Conservation (phyloP, 352 stramenopile species). For the Halophytophthora polymorphica region DNA sequence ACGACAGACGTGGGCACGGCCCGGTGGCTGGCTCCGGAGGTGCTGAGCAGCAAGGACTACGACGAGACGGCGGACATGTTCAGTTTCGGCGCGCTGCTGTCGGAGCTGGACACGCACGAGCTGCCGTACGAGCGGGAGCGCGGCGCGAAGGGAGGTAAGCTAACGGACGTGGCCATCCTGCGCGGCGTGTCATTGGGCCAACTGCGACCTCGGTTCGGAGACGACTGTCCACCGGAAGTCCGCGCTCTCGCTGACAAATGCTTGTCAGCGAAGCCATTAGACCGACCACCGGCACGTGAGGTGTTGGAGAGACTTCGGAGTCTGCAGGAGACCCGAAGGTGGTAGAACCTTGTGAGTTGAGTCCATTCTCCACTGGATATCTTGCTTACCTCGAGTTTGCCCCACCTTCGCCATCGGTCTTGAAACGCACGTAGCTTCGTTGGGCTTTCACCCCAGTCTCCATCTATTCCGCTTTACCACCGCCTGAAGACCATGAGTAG, state of each 20-base stretch:
- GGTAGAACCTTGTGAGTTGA: too few species aligned
- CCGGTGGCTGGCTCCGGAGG: conserved; percentile 24
- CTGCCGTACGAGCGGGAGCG: conserved; percentile 17
- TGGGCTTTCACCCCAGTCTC: too few species aligned
- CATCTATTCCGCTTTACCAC: too few species aligned
- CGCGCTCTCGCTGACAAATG: conserved; percentile 4
- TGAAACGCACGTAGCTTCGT: too few species aligned
- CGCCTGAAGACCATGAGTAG: too few species aligned
- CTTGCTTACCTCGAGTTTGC: too few species aligned
- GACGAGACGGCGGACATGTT: conserved; percentile 23
- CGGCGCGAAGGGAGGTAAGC: neutral
- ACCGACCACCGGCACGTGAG: too few species aligned
- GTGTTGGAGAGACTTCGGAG: too few species aligned
- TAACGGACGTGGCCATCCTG: conserved; percentile 17
- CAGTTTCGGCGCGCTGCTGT: conserved; percentile 23
- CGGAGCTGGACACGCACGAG: conserved; percentile 30
- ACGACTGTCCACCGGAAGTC: conserved; percentile 1
- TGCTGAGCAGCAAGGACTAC: conserved; percentile 14
- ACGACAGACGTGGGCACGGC: conserved; percentile 12
- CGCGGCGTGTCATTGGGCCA: conserved; percentile 16
- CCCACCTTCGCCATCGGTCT: too few species aligned
- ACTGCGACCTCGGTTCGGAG: conserved; percentile 7
- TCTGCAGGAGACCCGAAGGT: too few species aligned
- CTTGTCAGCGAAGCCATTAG: conserved; percentile 3
- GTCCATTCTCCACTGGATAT: too few species aligned